phyloP scores from a whole-genome alignment of 2,329 filamentous ascomycete species.

The Sarocladium brachiariae region DNA sequence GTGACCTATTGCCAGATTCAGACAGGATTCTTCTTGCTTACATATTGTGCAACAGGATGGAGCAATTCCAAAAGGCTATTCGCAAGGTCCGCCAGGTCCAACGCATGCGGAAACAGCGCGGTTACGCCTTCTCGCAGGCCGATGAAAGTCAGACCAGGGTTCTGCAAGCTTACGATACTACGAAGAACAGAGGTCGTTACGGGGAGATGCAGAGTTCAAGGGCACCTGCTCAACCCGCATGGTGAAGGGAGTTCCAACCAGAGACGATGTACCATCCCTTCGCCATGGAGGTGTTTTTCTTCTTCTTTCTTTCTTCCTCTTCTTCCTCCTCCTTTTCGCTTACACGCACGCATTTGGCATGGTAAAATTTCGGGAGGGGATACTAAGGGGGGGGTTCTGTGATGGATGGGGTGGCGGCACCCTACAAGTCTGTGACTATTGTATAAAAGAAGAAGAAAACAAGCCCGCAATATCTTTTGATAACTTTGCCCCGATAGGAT shows the following conservation, averaged over 20 bases:
- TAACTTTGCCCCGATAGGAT: too few relatives aligned
- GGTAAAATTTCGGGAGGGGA: too few relatives aligned
- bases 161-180: constrained; percentile 96
- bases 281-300: too few relatives aligned
- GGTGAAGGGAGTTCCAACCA: not conserved
- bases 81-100: constrained; percentile 97
- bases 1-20: constrained; percentile 20
- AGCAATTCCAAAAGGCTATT: constrained; percentile 99
- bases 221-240: constrained; percentile 14
- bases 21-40: constrained; percentile 1
- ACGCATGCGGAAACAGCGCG: constrained; percentile 97
- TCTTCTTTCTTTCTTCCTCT: too few relatives aligned
- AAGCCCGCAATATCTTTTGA: too few relatives aligned
- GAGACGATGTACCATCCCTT: not conserved
- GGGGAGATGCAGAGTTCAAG: constrained; percentile 76
- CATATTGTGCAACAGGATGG: constrained; percentile 60
- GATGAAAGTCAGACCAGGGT: constrained; percentile 94
- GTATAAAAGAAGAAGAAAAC: too few relatives aligned
- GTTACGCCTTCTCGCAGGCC: constrained; percentile 95
- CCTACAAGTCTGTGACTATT: too few relatives aligned
- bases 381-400: too few relatives aligned
- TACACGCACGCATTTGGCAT: too few relatives aligned
- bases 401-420: too few relatives aligned
- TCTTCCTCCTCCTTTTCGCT: too few relatives aligned
- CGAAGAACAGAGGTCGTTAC: constrained; percentile 80